phyloP scores from a whole-genome alignment of 805 yeast genomes.

The Cyberlindnera euphorbiae region DNA sequence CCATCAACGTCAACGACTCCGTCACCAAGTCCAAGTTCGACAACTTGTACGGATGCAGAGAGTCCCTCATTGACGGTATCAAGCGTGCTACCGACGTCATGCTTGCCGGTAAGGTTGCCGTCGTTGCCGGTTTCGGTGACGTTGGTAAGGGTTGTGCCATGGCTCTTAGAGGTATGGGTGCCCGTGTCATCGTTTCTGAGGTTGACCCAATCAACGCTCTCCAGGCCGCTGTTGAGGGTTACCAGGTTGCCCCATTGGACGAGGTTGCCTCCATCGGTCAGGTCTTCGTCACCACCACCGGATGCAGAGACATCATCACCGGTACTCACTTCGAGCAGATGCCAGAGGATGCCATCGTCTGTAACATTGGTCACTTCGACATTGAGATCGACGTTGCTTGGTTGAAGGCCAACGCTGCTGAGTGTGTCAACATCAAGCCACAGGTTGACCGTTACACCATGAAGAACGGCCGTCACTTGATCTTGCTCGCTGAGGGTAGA shows the following conservation, averaged over 20 bases:
- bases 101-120: conserved; percentile 99
- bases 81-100: conserved; percentile 99
- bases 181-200: conserved; percentile 96
- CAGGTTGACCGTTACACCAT: conserved; percentile 97
- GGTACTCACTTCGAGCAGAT: conserved; percentile 80
- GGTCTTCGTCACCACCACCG: conserved; percentile 98
- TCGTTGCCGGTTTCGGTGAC: conserved; percentile 99
- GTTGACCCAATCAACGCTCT: conserved; percentile 98
- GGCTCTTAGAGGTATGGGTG: conserved; percentile 99
- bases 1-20: conserved; percentile 97
- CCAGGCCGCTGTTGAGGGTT: conserved; percentile 99
- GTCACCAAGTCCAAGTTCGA: conserved; percentile 99
- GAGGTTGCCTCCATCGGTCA: conserved; percentile 92
- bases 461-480: conserved; percentile 85
- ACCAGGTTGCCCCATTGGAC: conserved; percentile 92
- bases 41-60: conserved; percentile 99
- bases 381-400: conserved; percentile 99
- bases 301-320: conserved; percentile 97
- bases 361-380: conserved; percentile 99
- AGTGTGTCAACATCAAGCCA: conserved; percentile 96
- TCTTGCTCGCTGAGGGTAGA: conserved; percentile 98
- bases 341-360: conserved; percentile 99
- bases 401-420: conserved; percentile 91
- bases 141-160: conserved; percentile 99
- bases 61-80: conserved; percentile 96